These are phyloP conservation scores for Chenopodium album DNA, from an alignment of 148 eudicot genomes.

Conservation along the genomic window DNA sequence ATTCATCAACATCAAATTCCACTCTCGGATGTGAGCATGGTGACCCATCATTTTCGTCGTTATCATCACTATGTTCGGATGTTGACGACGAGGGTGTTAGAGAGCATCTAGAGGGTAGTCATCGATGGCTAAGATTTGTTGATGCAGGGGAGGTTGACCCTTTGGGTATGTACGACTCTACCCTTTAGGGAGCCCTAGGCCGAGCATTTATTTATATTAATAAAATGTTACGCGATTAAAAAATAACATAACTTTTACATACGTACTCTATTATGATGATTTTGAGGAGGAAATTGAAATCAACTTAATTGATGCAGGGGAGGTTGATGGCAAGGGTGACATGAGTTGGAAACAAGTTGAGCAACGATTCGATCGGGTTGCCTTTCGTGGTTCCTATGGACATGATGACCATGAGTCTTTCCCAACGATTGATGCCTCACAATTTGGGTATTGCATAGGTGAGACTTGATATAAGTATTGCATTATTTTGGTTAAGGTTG, in stretches of 20 bases:
- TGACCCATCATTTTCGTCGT: slow-evolving; percentile 8
- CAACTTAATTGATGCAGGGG: neutral
- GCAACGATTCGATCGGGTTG: slow-evolving; percentile 26
- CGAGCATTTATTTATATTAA: too few species aligned
- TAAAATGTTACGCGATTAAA: too few species aligned
- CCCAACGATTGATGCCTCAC: slow-evolving; percentile 20
- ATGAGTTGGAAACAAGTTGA: slow-evolving; percentile 28
- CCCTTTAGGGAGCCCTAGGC: too few species aligned
- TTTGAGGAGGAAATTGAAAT: too few species aligned
- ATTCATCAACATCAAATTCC: neutral
- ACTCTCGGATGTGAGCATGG: neutral
- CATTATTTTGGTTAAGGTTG: too few species aligned
- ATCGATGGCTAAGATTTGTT: slow-evolving; percentile 27
- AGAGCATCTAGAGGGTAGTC: neutral
- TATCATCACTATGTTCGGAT: neutral
- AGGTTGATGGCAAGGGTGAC: slow-evolving; percentile 3
- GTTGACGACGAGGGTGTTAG: neutral
- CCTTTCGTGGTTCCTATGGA: neutral
- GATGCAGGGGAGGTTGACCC: slow-evolving; percentile 5
- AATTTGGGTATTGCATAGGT: slow-evolving; percentile 29
- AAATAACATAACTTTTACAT: too few species aligned
- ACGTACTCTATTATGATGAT: too few species aligned
- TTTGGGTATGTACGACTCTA: too few species aligned
- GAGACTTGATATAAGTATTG: neutral
- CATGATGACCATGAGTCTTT: neutral